Base-by-base conservation (phyloP, 2,329 filamentous ascomycete species). In the Cercospora sp. region DNA sequence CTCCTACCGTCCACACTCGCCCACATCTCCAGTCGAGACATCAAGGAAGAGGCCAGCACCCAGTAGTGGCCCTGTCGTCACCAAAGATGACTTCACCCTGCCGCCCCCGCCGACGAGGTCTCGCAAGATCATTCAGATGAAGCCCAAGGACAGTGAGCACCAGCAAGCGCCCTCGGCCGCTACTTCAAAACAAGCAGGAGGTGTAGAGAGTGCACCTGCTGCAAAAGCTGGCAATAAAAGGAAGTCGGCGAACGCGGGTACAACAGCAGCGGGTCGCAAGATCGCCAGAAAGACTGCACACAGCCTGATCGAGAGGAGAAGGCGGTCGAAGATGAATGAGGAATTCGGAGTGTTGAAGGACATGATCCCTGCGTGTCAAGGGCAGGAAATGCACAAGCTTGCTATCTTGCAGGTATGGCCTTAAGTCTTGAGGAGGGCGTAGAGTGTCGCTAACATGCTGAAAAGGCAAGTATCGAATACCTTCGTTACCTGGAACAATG, bases 71-170 rank as follows among this genome's bases (percentile, higher is more conserved):
- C 53, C 70, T 8, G 67, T 77, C 59, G 72, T 76, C 70, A 75
- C 83, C 66, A 89, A 88, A 72, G 86, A 89, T 73, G 83, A 86
- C 59, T 96, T 97, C 78, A 87, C 91, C 9, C 86, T 99, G 16
- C 95, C 95, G 20, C 95, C 95, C 9, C 95, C 94, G 16, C 95
- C 95, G 0, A 97, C 94, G 3, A 86, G 94, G 70, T 92, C 93
- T 51, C 90, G 94, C 75, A 98, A 96, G 82, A 98, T 99, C 78
- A 98, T 98, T 67, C 94, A 98, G 81, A 97, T 98, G 94, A 97
- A 96, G 80, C 94, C 88, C 10, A 83, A 84, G 68, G 77, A 77
- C 2, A 78, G 78, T 63, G 75, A 78, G 66, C 74, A 78, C 75
- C 70, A 70, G 13, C 26, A 51, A 9, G 48, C 59, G 3, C 60